phyloP scores from a whole-genome alignment of 2,329 filamentous ascomycete species.

The Sclerotinia spermophila region DNA sequence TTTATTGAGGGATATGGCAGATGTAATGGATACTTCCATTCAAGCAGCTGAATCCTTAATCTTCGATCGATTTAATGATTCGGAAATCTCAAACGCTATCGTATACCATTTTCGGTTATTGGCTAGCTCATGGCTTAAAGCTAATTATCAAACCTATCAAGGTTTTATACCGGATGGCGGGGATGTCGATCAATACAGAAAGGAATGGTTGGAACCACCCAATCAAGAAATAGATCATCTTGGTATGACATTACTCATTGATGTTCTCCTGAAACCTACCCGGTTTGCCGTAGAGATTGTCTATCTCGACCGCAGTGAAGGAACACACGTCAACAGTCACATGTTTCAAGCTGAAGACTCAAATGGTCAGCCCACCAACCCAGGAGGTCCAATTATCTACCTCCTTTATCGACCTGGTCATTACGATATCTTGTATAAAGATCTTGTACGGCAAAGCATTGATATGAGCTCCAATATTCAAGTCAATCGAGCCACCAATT shows the following conservation, averaged over 20 bases:
- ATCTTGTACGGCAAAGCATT: conserved; percentile 33
- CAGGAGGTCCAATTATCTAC: conserved; percentile 51
- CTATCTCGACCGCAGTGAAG: conserved; percentile 83
- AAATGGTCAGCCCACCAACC: conserved; percentile 36
- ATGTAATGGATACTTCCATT: conserved; percentile 46
- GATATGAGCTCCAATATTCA: conserved; percentile 43
- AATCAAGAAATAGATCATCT: conserved; percentile 86
- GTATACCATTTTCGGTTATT: conserved; percentile 83
- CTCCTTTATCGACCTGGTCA: conserved; percentile 71
- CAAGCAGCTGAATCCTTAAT: conserved; percentile 53
- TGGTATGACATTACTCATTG: conserved; percentile 72
- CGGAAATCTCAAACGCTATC: conserved; percentile 64
- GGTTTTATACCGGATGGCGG: conserved; percentile 62
- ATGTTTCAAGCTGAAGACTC: conserved; percentile 41
- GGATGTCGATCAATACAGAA: conserved; percentile 65
- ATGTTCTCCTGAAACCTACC: conserved; percentile 74
- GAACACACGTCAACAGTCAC: conserved; percentile 65
- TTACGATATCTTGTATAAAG: conserved; percentile 89
- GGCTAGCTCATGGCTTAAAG: conserved; percentile 80
- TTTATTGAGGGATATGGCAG: conserved; percentile 61
- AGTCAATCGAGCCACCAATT: conserved; percentile 49
- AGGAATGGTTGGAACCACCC: conserved; percentile 66
- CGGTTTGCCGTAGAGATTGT: conserved; percentile 80
- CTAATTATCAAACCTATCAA: conserved; percentile 64
- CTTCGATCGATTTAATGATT: conserved; percentile 69